phyloP scores from a whole-genome alignment of 1,284 basidiomycete species.

The Tilletia horrida region DNA sequence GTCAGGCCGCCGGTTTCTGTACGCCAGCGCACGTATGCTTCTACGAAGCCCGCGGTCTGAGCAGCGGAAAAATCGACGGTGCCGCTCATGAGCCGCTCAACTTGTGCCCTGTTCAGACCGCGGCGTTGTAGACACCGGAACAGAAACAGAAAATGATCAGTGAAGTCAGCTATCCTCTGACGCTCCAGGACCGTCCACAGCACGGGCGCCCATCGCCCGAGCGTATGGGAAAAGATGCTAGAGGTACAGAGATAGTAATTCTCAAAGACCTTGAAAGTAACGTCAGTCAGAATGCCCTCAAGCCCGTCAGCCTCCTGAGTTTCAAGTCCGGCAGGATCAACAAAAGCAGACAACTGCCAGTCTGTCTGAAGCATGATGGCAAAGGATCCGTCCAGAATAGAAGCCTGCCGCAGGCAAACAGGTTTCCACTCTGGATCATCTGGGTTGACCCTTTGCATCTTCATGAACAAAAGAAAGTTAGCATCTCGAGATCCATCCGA shows the following conservation, averaged over 20 bases:
- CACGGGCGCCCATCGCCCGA: background rate
- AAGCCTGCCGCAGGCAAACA: background rate
- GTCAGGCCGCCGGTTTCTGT: background rate
- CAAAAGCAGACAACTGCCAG: background rate
- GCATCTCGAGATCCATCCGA: slow-evolving; percentile 12
- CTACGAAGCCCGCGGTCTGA: background rate
- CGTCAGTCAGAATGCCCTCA: slow-evolving; percentile 7
- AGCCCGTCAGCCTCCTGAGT: background rate
- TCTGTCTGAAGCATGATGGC: slow-evolving; percentile 9
- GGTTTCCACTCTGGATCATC: background rate
- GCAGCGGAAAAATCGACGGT: slow-evolving; percentile 3
- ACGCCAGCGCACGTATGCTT: slow-evolving; percentile 5
- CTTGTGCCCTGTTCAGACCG: background rate
- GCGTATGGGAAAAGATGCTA: background rate
- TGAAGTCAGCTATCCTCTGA: slow-evolving; percentile 1
- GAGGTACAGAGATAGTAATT: background rate
- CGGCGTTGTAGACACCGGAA: background rate
- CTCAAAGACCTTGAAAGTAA: slow-evolving; percentile 8
- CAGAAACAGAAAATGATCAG: background rate
- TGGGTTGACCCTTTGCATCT: background rate
- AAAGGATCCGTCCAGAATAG: background rate
- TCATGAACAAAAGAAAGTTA: slow-evolving; percentile 12
- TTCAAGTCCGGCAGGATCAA: background rate
- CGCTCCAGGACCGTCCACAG: background rate
- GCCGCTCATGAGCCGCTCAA: slow-evolving; percentile 3